Base-by-base conservation (phyloP, 192 early-diverging fungal species). In the Chytriomyces hyalinus region DNA sequence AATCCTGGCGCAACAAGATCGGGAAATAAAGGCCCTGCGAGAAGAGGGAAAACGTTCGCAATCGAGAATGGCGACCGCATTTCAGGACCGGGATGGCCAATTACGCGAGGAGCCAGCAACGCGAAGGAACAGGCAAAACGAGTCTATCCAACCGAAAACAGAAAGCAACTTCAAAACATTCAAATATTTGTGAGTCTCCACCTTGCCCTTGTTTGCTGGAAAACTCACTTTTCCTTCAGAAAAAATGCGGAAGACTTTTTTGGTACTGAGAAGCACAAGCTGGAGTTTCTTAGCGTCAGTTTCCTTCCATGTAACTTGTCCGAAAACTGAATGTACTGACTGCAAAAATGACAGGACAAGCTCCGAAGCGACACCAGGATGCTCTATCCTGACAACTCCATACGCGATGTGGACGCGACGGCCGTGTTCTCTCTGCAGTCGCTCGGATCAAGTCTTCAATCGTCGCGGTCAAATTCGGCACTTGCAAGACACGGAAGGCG, bases 1-100 rank as follows among this genome's bases (percentile, higher is more conserved):
- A 57, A 70, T 70, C 22, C 28, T 70, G 47, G 69, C 49, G 26
- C 69, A 70, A 36, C 69, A 70, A 57, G 69, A 70, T 70, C 69
- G 69, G 3, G 69, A 70, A 13, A 70, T 70, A 48, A 70, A 70
- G 36, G 69, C 69, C 1, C 26, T 70, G 36, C 49, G 45, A 26
- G 69, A 70, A 26, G 69, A 57, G 5, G 20, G 49, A 5, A 70
- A 60, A 26, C 20, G 45, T 9, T 36, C 69, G 3, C 22, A 70
- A 13, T 15, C 57, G 5, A 43, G 49, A 51, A 60, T 70, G 69
- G 57, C 57, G 17, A n/a, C 22, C 57, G 17, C 1, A 17, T 60
- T 22, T n/a, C 15, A 60, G 4, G 4, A 60, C 57, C 57, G 22
- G 57, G 36, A 2, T 36, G 36, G 36, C 4, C 36, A 36, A 36